Base-by-base conservation (phyloP, 345 rosid genomes). In the Populus alba region DNA sequence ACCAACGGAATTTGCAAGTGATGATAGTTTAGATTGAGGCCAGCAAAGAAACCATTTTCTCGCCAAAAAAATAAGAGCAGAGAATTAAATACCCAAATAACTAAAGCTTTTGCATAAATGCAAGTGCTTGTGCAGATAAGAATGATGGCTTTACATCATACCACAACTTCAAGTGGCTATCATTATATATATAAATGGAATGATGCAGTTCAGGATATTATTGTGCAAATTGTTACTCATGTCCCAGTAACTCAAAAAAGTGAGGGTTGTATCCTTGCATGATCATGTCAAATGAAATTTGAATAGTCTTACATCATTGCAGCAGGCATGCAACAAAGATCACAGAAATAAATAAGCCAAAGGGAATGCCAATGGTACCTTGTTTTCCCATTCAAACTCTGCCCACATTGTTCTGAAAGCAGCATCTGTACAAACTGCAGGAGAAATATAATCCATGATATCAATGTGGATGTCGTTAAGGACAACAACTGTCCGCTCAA, bases 331-430 rank as follows among this genome's bases (percentile, higher is more conserved):
- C 23, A 59, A 59, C 23, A 3, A 29, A 59, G 25, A 59, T 59
- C 6, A 9, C 6, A n/a, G 63, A n/a, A 59, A n/a, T 59, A 31
- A 73, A 29, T 1, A 22, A 22, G 6, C n/a, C 13, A 70, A 38
- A 31, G 41, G 18, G 17, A 69, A 73, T n/a, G 66, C 47, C 33
- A 75, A 47, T 55, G 6, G 53, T 85, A 95, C 98, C 97, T 95
- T 95, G 89, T 95, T 95, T 87, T 95, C 98, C 98, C 98, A 95
- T 85, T 95, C 98, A 77, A 95, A 95, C 78, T 95, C 98, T n/a
- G 97, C 97, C 98, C 98, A 96, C 99, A 96, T 96, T 27, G 97
- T 86, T 82, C 97, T 89, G 78, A 96, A 96, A 71, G 97, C 98
- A 80, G 89, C 88, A 68, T 96, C 99, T 31, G 95, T 80, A 77